Percentiles rank a stretch among this genome's conserved stretches.
phyloP scores from a whole-genome alignment of 2,329 filamentous ascomycete genomes.

The Pestalotiopsis sp. region DNA sequence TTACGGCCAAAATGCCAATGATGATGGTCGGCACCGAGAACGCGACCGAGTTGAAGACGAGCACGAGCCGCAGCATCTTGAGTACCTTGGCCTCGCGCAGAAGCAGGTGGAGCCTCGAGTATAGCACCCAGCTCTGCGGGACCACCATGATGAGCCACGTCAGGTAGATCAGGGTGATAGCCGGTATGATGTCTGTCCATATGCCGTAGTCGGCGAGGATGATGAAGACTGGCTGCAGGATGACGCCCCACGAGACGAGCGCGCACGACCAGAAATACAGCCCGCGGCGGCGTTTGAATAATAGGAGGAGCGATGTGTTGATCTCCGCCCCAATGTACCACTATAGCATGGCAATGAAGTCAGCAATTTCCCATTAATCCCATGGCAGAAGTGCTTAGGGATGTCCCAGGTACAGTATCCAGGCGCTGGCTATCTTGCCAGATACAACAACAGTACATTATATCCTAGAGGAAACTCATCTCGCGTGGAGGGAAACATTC shows the following conservation, averaged over 20 bases:
- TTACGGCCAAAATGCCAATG: conserved; percentile 17
- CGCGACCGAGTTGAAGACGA: conserved; percentile 26
- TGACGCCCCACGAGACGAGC: conserved; percentile 28
- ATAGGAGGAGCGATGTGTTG: conserved; percentile 28
- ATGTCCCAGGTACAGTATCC: no score
- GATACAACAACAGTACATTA: no score
- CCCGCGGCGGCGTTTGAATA: conserved; percentile 30
- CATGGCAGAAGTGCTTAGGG: no score
- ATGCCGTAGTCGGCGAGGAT: conserved; percentile 31
- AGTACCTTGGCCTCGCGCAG: conserved; percentile 22
- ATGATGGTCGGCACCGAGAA: not conserved
- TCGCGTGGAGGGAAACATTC: no score
- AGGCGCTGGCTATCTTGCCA: no score
- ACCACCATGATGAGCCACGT: conserved; percentile 32
- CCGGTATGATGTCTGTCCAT: conserved; percentile 25
- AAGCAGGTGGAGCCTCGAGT: conserved; percentile 31
- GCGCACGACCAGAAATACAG: conserved; percentile 33
- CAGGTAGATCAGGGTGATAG: conserved; percentile 29
- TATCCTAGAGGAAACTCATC: no score
- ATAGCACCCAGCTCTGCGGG: conserved; percentile 32
- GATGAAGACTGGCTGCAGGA: conserved; percentile 31
- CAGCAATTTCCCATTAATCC: not conserved
- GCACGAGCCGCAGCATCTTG: conserved; percentile 19
- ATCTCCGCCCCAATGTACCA: conserved; percentile 22
- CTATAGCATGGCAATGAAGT: not conserved